Percentiles rank a stretch among this genome's conserved stretches.
Conservation (phyloP, 208 protist species). For the Leishmania arabica region DNA sequence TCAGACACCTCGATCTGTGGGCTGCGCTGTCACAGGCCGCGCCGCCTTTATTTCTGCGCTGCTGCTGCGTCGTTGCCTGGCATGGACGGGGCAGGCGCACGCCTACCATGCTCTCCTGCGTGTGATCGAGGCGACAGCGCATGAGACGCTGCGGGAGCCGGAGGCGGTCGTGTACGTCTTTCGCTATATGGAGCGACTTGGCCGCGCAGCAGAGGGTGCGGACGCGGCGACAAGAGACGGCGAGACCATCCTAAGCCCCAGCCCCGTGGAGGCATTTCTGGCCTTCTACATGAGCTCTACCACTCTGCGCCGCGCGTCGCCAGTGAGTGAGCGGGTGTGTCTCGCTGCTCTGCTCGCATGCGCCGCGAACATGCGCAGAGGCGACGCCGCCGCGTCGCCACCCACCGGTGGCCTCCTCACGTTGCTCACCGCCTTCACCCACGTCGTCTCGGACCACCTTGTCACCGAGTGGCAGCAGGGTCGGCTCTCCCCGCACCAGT, state of each 20-base stretch:
- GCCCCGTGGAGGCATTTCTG: slow-evolving; percentile 20
- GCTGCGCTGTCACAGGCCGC: background rate
- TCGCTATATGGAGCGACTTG: slow-evolving; percentile 17
- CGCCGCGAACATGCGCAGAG: slow-evolving; percentile 1
- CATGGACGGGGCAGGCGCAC: slow-evolving; percentile 23
- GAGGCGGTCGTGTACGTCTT: slow-evolving; percentile 28
- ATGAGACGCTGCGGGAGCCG: slow-evolving; percentile 28
- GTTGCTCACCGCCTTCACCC: slow-evolving; percentile 23
- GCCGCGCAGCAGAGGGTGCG: slow-evolving; percentile 1
- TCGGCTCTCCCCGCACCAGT: slow-evolving; percentile 2
- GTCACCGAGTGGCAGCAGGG: slow-evolving; percentile 22
- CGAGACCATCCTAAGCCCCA: background rate
- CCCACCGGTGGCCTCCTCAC: slow-evolving; percentile 13
- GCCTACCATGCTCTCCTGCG: slow-evolving; percentile 23
- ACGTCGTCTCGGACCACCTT: slow-evolving; percentile 17
- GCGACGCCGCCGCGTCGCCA: background rate
- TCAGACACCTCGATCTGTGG: background rate
- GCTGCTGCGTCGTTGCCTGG: slow-evolving; percentile 28
- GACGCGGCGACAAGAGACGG: background rate
- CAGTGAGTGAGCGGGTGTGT: slow-evolving; percentile 24
- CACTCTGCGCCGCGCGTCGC: slow-evolving; percentile 19
- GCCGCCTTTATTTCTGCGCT: background rate
- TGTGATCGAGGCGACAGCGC: slow-evolving; percentile 25
- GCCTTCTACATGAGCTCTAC: slow-evolving; percentile 22
- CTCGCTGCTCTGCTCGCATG: slow-evolving; percentile 29